Conservation (phyloP, 1,284 basidiomycete genomes). For the Ustilago cynodontis region DNA sequence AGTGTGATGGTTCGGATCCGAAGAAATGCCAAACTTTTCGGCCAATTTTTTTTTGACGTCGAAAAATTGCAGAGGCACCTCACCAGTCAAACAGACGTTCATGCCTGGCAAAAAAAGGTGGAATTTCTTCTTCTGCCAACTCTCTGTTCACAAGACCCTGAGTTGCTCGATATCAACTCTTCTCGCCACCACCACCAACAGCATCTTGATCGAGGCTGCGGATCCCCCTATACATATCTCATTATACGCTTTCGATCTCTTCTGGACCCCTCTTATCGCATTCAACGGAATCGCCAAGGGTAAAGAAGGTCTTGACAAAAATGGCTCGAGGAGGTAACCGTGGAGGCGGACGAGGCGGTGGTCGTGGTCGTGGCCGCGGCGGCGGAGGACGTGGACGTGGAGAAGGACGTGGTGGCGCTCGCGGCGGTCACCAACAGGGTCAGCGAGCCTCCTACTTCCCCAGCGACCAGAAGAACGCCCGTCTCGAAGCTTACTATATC, state of each 20-base stretch:
- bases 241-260: constrained; percentile 2
- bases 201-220: constrained; percentile 20
- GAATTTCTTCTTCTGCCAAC: constrained; percentile 9
- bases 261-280: neutral
- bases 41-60: neutral
- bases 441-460: constrained; percentile 24
- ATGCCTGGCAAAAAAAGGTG: neutral
- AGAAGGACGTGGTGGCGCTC: constrained; percentile 36
- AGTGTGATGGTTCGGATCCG: constrained; percentile 15
- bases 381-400: constrained; percentile 42
- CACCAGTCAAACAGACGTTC: neutral
- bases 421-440: constrained; percentile 32
- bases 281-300: neutral
- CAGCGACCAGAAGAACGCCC: constrained; percentile 46
- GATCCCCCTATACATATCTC: constrained; percentile 10
- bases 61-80: constrained; percentile 11
- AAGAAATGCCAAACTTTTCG: constrained; percentile 18
- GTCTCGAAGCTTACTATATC: constrained; percentile 66
- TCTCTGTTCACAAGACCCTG: constrained; percentile 13
- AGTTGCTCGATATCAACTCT: neutral
- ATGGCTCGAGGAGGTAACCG: constrained; percentile 51
- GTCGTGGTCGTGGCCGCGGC: constrained; percentile 39
- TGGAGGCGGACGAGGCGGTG: constrained; percentile 25
- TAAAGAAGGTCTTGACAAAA: neutral
- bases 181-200: constrained; percentile 30